A percentile compares a stretch with the other conserved stretches of the same genome.
Evolutionary conservation across 305 asterid species (phyloP).

Genomic region (Petunia hybrid): DNA sequence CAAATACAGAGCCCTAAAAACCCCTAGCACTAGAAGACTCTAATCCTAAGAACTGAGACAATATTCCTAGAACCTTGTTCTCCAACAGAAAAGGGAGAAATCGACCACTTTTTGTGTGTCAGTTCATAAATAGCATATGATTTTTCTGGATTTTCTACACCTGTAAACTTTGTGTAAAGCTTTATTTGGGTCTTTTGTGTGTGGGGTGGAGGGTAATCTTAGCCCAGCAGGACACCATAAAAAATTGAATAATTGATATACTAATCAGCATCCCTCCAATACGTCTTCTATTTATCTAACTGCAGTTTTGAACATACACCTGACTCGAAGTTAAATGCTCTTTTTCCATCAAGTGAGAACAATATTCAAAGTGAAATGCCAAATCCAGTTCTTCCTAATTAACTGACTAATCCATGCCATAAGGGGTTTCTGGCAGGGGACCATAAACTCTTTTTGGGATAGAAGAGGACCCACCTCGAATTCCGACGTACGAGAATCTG

Average conservation of each 20-base stretch:
- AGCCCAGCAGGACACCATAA: slow-evolving; percentile 2
- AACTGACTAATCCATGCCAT: not conserved
- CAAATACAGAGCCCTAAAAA: too few relatives aligned
- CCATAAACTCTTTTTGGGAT: not conserved
- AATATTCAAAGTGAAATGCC: not conserved
- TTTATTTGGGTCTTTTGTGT: too few relatives aligned
- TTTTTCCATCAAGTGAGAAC: not conserved
- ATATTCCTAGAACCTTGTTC: too few relatives aligned
- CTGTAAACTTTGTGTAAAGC: too few relatives aligned
- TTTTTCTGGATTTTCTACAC: too few relatives aligned
- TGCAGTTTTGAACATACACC: not conserved
- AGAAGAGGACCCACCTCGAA: slow-evolving; percentile 67
- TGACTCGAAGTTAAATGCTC: not conserved
- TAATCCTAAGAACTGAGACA: too few relatives aligned
- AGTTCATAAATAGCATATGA: not conserved
- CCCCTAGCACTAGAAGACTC: too few relatives aligned
- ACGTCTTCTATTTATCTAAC: not conserved
- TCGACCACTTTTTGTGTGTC: too few relatives aligned
- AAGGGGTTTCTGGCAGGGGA: not conserved
- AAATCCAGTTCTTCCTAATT: not conserved
- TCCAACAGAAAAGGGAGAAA: too few relatives aligned
- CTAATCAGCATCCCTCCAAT: not conserved
- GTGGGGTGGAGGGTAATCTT: not conserved
- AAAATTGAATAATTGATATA: not conserved
- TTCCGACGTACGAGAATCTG: slow-evolving; percentile 91